A percentile compares a stretch with the other conserved stretches of the same genome.
phyloP scores from a whole-genome alignment of 2,329 filamentous ascomycete genomes.

The Huntiella moniliformis region DNA sequence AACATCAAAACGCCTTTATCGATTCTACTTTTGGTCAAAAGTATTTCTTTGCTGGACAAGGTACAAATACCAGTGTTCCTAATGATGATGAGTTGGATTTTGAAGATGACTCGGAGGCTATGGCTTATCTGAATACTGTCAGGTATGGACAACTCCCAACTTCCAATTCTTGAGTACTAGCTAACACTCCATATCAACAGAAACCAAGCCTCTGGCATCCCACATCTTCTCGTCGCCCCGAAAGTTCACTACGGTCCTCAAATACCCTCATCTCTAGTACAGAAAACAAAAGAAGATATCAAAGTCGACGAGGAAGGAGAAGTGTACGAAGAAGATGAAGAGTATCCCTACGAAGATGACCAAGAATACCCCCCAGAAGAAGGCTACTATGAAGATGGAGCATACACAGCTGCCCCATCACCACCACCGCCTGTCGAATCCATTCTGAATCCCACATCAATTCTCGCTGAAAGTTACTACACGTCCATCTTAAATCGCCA shows the following conservation, averaged over 20 bases:
- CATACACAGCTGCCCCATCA: conserved; percentile 48
- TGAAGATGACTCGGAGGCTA: conserved; percentile 46
- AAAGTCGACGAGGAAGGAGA: conserved; percentile 11
- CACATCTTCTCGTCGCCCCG: conserved; percentile 49
- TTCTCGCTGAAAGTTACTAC: conserved; percentile 49
- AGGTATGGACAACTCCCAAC: conserved; percentile 31
- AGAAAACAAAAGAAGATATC: not conserved
- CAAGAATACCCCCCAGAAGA: conserved; percentile 29
- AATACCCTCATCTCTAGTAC: conserved; percentile 21
- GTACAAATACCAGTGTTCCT: conserved; percentile 26
- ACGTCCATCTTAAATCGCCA: conserved; percentile 47
- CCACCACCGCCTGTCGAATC: conserved; percentile 15
- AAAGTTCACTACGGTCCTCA: conserved; percentile 29
- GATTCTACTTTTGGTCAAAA: conserved; percentile 53
- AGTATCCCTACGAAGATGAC: conserved; percentile 26
- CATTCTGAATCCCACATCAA: conserved; percentile 19
- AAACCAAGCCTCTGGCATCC: conserved; percentile 56
- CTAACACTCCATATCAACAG: conserved; percentile 30
- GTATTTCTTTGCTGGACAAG: conserved; percentile 48
- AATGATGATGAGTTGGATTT: conserved; percentile 43
- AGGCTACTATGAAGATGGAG: conserved; percentile 60
- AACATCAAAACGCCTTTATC: conserved; percentile 27
- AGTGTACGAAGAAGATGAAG: conserved; percentile 16
- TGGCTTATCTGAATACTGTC: conserved; percentile 53
- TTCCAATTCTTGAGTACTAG: not conserved